Conservation (phyloP, 23 red algal genomes). For the Gracilaria caudata region DNA sequence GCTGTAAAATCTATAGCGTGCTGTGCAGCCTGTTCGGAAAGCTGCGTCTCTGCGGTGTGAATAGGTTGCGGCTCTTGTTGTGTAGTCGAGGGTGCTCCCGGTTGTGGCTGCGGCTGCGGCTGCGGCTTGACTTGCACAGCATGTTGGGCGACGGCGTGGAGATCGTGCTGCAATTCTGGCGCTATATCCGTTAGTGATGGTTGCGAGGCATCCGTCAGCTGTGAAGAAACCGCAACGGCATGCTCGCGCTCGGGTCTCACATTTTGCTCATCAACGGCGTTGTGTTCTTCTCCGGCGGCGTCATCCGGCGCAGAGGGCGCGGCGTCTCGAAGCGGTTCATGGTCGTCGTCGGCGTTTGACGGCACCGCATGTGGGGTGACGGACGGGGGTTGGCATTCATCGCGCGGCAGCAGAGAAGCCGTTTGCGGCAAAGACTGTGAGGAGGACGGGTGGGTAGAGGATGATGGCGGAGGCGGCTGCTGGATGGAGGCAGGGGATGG, state of each 20-base stretch:
- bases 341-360: background rate
- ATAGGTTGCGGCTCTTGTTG: background rate
- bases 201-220: background rate
- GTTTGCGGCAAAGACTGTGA: background rate
- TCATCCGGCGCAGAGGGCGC: background rate
- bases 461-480: background rate
- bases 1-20: background rate
- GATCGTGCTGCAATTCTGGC: background rate
- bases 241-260: background rate
- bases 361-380: background rate
- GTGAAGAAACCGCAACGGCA: background rate
- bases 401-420: background rate
- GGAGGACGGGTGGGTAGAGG: background rate
- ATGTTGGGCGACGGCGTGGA: conserved; percentile 7
- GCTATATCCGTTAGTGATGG: background rate
- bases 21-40: background rate
- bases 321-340: background rate
- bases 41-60: background rate
- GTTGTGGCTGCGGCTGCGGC: background rate
- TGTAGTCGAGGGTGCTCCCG: background rate
- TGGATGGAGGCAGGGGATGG: background rate
- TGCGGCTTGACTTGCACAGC: conserved; percentile 8
- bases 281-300: background rate
- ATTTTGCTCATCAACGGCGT: background rate
- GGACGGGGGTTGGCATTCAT: background rate